These are phyloP conservation scores for Turnera subulata DNA, from an alignment of 345 rosid species.

Conservation along the genomic window DNA sequence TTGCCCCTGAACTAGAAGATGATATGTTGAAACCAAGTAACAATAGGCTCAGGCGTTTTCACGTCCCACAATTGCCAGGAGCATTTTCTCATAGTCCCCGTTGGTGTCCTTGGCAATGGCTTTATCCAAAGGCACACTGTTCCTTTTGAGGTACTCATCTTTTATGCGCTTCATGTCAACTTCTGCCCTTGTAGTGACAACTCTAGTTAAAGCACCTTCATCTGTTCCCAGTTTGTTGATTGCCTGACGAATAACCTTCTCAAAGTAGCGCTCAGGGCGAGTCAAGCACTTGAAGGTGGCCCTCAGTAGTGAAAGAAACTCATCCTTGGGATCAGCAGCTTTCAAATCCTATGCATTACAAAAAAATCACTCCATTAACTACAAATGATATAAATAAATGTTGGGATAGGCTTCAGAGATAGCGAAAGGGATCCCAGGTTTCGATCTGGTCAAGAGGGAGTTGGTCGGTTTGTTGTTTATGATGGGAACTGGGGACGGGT, in stretches of 20 bases:
- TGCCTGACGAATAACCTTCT: slow-evolving; percentile 59
- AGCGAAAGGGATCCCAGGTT: too few species aligned
- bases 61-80: slow-evolving; percentile 54
- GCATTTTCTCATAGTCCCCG: slow-evolving; percentile 69
- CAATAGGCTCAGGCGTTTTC: slow-evolving; percentile 45
- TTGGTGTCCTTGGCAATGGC: slow-evolving; percentile 59
- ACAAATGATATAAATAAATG: not conserved
- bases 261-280: slow-evolving; percentile 57
- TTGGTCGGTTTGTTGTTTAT: too few species aligned
- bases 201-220: slow-evolving; percentile 76
- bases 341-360: slow-evolving; percentile 48
- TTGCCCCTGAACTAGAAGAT: not conserved
- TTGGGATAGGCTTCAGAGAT: not conserved
- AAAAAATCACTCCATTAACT: not conserved
- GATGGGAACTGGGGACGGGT: too few species aligned
- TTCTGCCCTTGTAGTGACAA: slow-evolving; percentile 77
- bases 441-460: too few species aligned
- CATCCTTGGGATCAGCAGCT: slow-evolving; percentile 54
- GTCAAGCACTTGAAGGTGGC: slow-evolving; percentile 58
- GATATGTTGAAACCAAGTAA: not conserved
- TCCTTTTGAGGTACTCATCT: slow-evolving; percentile 59
- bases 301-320: slow-evolving; percentile 59
- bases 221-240: slow-evolving; percentile 71
- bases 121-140: slow-evolving; percentile 49
- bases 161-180: slow-evolving; percentile 56